Evolutionary conservation across 129 eudicot species (phyloP).

Genomic region (Ambrosia artemisiifolia): DNA sequence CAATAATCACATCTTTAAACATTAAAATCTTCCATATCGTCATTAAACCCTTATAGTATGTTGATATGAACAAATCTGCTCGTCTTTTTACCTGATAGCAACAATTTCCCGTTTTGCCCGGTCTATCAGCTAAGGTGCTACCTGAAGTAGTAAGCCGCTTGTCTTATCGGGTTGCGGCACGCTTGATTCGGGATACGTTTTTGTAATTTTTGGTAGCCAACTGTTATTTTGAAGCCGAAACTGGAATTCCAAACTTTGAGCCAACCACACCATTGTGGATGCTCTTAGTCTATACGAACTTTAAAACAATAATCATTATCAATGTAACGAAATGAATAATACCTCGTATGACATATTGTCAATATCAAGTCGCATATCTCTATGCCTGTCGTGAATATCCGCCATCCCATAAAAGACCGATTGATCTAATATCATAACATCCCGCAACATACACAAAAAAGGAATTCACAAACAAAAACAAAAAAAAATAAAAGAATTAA

Average conservation of each 20-base stretch:
- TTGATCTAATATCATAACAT: slow-evolving; percentile 78
- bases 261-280: no score
- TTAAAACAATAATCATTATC: background rate
- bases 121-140: slow-evolving; percentile 67
- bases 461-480: background rate
- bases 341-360: slow-evolving; percentile 97
- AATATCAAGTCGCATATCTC: slow-evolving; percentile 90
- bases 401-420: slow-evolving; percentile 71
- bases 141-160: slow-evolving; percentile 80
- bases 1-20: background rate
- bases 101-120: slow-evolving; percentile 67
- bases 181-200: slow-evolving; percentile 66
- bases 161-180: slow-evolving; percentile 78
- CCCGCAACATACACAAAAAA: slow-evolving; percentile 36
- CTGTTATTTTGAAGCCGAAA: slow-evolving; percentile 17
- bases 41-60: slow-evolving; percentile 86
- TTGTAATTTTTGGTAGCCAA: slow-evolving; percentile 32
- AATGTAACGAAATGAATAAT: background rate
- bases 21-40: slow-evolving; percentile 46
- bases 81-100: slow-evolving; percentile 73
- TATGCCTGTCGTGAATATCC: slow-evolving; percentile 67
- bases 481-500: no score
- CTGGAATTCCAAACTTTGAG: no score
- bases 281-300: no score
- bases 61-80: slow-evolving; percentile 73